Evolutionary conservation across 495 filamentous ascomycete species (phyloP), one percentile per base, ranked within the genome.

Genomic region (Achaetomiella virescens): DNA sequence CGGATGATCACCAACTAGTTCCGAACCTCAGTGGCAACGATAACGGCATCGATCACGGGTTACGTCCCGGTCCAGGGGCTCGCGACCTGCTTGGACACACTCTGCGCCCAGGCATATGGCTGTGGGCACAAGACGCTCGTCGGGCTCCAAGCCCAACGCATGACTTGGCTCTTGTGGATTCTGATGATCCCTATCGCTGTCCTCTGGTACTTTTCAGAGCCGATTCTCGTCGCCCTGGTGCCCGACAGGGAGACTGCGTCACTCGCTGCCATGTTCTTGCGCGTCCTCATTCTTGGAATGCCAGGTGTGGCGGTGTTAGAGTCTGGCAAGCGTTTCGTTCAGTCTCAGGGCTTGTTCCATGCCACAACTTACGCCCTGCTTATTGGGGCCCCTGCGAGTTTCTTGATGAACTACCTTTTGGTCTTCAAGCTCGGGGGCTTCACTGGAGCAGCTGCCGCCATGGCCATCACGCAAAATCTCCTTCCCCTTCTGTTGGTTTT

Each of bases 371-470:
- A 82, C 52, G 81, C 84, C 14, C 67, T 90, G 20, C 61, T 89
- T 10, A 72, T 89, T 46, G 81, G 78, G 35, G 84, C 86, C 12
- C 84, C 85, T 2, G 54, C 87, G 17, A 89, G 88, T 57, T 77
- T 81, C 1, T 68, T 85, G 12, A 63, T 87, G 66, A 86, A 87
- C 65, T 90, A 81, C 71, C 59, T 86, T 7, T 77, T 90, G 42
- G 86, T 90, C 11, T 88, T 83, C 84, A 76, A 70, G 36, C 78
- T 95, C 52, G 72, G 83, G 80, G 90, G 90, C 2, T 96, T 92
- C 62, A 67, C 87, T 46, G 91, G 91, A 38, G 90, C 91, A 3
- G 90, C 91, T 0, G 85, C 89, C 46, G 89, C 91, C 3, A 88
- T 96, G 22, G 83, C 81, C 20, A 81, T 95, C 40, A 91, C 87